These are phyloP conservation scores for Logfia minima DNA, from an alignment of 129 eudicot genomes.

Conservation along the genomic window DNA sequence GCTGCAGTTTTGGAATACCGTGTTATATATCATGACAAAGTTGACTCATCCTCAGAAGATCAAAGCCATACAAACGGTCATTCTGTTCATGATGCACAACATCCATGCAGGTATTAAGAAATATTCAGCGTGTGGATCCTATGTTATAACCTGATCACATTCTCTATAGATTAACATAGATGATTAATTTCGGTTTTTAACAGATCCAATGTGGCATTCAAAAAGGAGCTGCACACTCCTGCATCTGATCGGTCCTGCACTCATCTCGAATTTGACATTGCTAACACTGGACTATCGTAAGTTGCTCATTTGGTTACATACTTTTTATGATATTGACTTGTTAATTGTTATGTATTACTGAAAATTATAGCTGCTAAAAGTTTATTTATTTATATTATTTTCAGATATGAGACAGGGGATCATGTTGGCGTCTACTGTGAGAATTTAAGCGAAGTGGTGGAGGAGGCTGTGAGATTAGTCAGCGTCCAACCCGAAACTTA, in stretches of 20 bases:
- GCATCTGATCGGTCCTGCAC: conserved; percentile 94
- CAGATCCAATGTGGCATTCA: conserved; percentile 77
- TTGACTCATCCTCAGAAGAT: conserved; percentile 30
- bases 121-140: neutral
- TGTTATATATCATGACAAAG: conserved; percentile 56
- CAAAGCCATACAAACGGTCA: conserved; percentile 58
- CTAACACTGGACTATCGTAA: conserved; percentile 77
- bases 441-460: conserved; percentile 67
- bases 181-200: conserved; percentile 1
- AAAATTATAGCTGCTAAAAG: neutral
- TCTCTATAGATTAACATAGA: conserved; percentile 14
- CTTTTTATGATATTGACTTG: neutral
- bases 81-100: conserved; percentile 77
- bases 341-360: neutral
- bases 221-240: conserved; percentile 76
- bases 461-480: conserved; percentile 66
- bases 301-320: conserved; percentile 8
- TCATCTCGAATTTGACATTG: conserved; percentile 86
- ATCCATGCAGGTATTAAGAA: conserved; percentile 78
- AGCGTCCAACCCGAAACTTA: conserved; percentile 51
- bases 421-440: conserved; percentile 89
- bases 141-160: neutral
- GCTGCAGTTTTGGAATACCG: conserved; percentile 86
- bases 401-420: conserved; percentile 87
- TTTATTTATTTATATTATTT: neutral